Percentiles rank a stretch among this genome's conserved stretches.
Evolutionary conservation across 345 rosid species (phyloP).

Genomic region (Eucalyptus erythrocorys): DNA sequence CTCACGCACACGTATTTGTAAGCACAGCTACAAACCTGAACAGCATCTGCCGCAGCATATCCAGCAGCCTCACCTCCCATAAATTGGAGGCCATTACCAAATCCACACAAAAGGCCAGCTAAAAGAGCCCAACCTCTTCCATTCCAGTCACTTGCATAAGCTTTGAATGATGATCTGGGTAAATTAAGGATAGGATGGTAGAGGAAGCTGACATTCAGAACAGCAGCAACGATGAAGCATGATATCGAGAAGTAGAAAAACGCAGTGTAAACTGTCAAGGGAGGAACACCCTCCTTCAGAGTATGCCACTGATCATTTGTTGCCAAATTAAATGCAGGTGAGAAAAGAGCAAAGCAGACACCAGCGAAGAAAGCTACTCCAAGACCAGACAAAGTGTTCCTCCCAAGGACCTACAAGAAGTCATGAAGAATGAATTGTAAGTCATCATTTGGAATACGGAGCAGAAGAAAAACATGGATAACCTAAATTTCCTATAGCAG

Average conservation of each 20-base stretch:
- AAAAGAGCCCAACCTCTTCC: conserved; percentile 78
- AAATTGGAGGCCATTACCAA: conserved; percentile 79
- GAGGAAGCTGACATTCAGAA: conserved; percentile 50
- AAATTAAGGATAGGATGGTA: conserved; percentile 43
- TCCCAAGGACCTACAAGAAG: conserved; percentile 50
- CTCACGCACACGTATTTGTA: neutral
- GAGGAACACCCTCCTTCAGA: conserved; percentile 55
- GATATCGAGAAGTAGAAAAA: conserved; percentile 82
- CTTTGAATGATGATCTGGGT: conserved; percentile 52
- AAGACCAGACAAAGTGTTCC: conserved; percentile 50
- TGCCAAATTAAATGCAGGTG: conserved; percentile 82
- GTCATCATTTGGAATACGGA: neutral
- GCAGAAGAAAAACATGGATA: neutral
- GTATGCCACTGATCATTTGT: conserved; percentile 79
- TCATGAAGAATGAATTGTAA: neutral
- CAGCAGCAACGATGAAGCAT: conserved; percentile 37
- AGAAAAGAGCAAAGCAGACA: conserved; percentile 64
- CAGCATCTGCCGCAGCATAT: conserved; percentile 85
- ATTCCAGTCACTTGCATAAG: conserved; percentile 57
- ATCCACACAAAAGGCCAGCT: conserved; percentile 79
- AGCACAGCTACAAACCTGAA: conserved; percentile 32
- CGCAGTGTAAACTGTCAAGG: conserved; percentile 60
- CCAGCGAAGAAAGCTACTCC: conserved; percentile 57
- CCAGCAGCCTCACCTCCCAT: conserved; percentile 93
- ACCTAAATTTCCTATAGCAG: neutral